A percentile compares a stretch with the other conserved stretches of the same genome.
Evolutionary conservation across 1,139 yeast genomes (phyloP).

Genomic region (Eremothecium cymbalariae): DNA sequence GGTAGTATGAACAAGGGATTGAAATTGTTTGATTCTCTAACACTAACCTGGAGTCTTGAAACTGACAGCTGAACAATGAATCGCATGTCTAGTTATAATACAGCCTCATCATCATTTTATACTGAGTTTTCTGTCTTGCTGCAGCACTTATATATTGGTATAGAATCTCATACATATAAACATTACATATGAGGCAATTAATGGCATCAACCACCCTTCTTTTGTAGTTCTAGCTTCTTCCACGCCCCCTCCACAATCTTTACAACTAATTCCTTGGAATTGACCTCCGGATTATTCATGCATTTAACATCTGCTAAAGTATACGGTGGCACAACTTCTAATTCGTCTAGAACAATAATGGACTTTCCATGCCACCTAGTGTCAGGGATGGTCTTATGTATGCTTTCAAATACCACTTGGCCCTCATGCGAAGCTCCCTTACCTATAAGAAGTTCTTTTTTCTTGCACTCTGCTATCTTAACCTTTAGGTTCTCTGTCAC

Average conservation of each 20-base stretch:
- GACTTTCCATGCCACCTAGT: slow-evolving; percentile 42
- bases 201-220: slow-evolving; percentile 49
- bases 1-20: slow-evolving; percentile 53
- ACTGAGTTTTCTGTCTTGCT: slow-evolving; percentile 1
- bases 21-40: slow-evolving; percentile 43
- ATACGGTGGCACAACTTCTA: slow-evolving; percentile 46
- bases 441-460: slow-evolving; percentile 28
- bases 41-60: slow-evolving; percentile 20
- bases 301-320: slow-evolving; percentile 31
- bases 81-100: not conserved
- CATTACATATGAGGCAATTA: not conserved
- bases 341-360: slow-evolving; percentile 47
- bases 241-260: slow-evolving; percentile 51
- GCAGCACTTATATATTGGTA: slow-evolving; percentile 2
- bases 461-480: slow-evolving; percentile 17
- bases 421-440: slow-evolving; percentile 41
- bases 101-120: not conserved
- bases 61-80: slow-evolving; percentile 4
- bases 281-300: slow-evolving; percentile 31
- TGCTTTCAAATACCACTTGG: slow-evolving; percentile 41
- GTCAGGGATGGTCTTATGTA: slow-evolving; percentile 44
- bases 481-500: slow-evolving; percentile 20
- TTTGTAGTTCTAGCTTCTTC: slow-evolving; percentile 42
- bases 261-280: slow-evolving; percentile 42
- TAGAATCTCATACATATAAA: slow-evolving; percentile 1